Evolutionary conservation across 257 asterid genomes (phyloP).

Genomic region (Echium plantagineum): DNA sequence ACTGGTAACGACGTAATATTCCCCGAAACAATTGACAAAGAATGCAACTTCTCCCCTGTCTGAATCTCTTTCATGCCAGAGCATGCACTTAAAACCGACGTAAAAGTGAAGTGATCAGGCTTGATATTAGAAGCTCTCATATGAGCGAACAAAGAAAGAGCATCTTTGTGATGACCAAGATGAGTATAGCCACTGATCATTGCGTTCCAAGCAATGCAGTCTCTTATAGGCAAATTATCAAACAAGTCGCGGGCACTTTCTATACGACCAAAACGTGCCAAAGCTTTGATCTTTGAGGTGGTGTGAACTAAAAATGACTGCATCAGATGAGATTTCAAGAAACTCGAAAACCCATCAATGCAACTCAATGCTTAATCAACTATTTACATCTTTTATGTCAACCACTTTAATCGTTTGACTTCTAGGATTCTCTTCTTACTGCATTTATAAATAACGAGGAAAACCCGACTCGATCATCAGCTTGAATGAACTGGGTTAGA

Average conservation of each 20-base stretch:
- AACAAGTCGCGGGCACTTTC: slow-evolving; percentile 45
- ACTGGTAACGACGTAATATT: slow-evolving; percentile 35
- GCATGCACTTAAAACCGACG: slow-evolving; percentile 40
- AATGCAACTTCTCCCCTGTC: slow-evolving; percentile 37
- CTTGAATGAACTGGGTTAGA: too few species aligned
- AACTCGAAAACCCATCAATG: too few species aligned
- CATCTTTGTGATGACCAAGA: slow-evolving; percentile 38
- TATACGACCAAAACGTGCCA: slow-evolving; percentile 44
- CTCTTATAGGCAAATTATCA: slow-evolving; percentile 55
- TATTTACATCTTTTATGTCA: too few species aligned
- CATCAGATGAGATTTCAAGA: slow-evolving; percentile 15
- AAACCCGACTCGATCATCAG: too few species aligned
- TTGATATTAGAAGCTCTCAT: slow-evolving; percentile 33
- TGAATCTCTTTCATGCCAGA: slow-evolving; percentile 26
- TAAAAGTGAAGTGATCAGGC: slow-evolving; percentile 52
- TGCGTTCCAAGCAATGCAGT: slow-evolving; percentile 58
- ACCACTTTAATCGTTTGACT: too few species aligned
- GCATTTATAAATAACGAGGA: too few species aligned
- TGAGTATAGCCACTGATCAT: slow-evolving; percentile 56
- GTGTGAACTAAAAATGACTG: slow-evolving; percentile 27
- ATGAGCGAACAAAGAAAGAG: slow-evolving; percentile 30
- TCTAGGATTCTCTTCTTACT: too few species aligned
- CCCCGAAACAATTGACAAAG: slow-evolving; percentile 34
- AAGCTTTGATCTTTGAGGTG: slow-evolving; percentile 37
- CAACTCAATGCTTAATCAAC: too few species aligned